These are phyloP conservation scores for Ilex aquifolium DNA, from an alignment of 257 asterid genomes.

Conservation along the genomic window DNA sequence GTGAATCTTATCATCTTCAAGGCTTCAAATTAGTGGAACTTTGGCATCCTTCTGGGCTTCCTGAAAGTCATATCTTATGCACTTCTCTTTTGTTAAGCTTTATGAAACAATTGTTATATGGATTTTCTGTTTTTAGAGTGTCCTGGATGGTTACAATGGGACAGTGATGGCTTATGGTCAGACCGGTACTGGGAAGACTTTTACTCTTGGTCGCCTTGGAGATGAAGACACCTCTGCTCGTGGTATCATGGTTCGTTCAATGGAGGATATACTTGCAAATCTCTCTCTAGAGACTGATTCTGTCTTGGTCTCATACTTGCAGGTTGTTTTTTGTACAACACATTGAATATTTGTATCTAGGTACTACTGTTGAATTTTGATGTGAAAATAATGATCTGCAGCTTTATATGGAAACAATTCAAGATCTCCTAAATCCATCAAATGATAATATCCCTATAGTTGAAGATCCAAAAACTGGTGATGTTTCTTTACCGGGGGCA, in stretches of 20 bases:
- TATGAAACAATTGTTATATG: conserved; percentile 3
- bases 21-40: no score
- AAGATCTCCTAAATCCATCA: conserved; percentile 86
- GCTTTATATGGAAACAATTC: conserved; percentile 97
- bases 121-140: conserved; percentile 49
- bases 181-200: conserved; percentile 98
- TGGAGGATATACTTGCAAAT: conserved; percentile 93
- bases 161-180: conserved; percentile 99
- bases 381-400: conserved; percentile 23
- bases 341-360: no score
- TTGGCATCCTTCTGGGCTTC: no score
- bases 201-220: conserved; percentile 92
- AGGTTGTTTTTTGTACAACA: conserved; percentile 38
- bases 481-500: conserved; percentile 98
- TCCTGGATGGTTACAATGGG: conserved; percentile 95
- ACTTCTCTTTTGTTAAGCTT: neutral
- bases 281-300: conserved; percentile 74
- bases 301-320: conserved; percentile 81
- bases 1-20: no score
- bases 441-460: conserved; percentile 94
- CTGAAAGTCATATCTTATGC: conserved; percentile 1
- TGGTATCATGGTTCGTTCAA: conserved; percentile 98
- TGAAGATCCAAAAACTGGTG: conserved; percentile 93
- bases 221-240: conserved; percentile 98
- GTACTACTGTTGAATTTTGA: no score